Evolutionary conservation across 1,284 basidiomycete species (phyloP).

Genomic region (Erythrobasidium hasegawianum): DNA sequence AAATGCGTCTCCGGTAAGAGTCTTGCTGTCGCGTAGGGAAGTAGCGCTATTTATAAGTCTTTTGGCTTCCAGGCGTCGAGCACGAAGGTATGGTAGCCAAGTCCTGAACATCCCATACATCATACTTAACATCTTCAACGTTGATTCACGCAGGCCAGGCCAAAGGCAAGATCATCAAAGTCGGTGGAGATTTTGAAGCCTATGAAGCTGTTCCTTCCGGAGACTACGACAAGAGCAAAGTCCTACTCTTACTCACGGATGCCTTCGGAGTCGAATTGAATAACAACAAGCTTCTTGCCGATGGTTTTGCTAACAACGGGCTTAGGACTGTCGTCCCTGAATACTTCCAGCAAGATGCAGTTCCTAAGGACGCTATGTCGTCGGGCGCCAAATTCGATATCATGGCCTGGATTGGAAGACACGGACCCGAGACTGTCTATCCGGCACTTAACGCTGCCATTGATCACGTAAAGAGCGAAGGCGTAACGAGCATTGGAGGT

Average conservation of each 20-base stretch:
- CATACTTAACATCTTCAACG: no score
- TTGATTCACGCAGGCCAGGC: no score
- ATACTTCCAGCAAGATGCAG: background rate
- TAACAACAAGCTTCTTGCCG: conserved; percentile 57
- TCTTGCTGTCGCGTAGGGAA: no score
- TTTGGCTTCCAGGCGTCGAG: no score
- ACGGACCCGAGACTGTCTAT: conserved; percentile 55
- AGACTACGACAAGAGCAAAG: conserved; percentile 60
- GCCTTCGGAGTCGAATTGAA: conserved; percentile 53
- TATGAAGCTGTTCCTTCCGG: conserved; percentile 55
- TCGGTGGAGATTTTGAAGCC: conserved; percentile 53
- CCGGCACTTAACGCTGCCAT: conserved; percentile 59
- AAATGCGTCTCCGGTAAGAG: no score
- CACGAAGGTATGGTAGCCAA: no score
- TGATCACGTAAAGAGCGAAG: conserved; percentile 57
- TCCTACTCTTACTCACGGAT: conserved; percentile 51
- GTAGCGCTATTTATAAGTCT: no score
- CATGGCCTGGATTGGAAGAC: conserved; percentile 55
- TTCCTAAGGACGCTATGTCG: conserved; percentile 39
- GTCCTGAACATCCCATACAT: no score
- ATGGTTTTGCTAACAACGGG: conserved; percentile 68
- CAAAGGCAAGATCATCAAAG: conserved; percentile 51
- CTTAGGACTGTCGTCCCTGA: conserved; percentile 62
- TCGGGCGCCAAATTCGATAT: conserved; percentile 49
- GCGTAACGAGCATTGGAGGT: conserved; percentile 57